Evolutionary conservation across 164 flowering plant species (phyloP).

Genomic region (Aristolochia californica): DNA sequence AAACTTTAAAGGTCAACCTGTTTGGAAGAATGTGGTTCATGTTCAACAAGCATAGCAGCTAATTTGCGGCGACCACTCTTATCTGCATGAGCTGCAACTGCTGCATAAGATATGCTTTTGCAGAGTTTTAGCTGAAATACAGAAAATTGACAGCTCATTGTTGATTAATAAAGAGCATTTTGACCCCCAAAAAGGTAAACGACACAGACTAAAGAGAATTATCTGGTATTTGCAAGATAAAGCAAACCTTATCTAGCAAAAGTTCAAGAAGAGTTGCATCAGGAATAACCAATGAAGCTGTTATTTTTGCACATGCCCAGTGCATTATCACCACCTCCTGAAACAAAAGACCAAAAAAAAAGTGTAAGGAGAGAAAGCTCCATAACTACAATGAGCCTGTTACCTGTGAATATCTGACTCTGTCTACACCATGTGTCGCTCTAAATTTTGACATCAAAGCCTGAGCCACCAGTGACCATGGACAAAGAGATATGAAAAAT

Average conservation of each 20-base stretch:
- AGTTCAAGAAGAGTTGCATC: slow-evolving; percentile 76
- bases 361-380: background rate
- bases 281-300: slow-evolving; percentile 63
- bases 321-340: slow-evolving; percentile 98
- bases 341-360: slow-evolving; percentile 11
- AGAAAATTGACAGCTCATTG: background rate
- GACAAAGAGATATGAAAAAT: too few relatives aligned
- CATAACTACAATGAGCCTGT: background rate
- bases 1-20: slow-evolving; percentile 38
- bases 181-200: too few relatives aligned
- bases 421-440: too few relatives aligned
- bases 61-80: slow-evolving; percentile 73
- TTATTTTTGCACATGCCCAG: slow-evolving; percentile 93
- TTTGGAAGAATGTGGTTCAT: slow-evolving; percentile 91
- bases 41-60: slow-evolving; percentile 93
- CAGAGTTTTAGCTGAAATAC: slow-evolving; percentile 69
- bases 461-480: too few relatives aligned
- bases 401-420: too few relatives aligned
- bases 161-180: too few relatives aligned
- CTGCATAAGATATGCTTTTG: slow-evolving; percentile 94
- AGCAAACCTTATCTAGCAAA: slow-evolving; percentile 78
- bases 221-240: background rate
- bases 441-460: too few relatives aligned
- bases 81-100: slow-evolving; percentile 99
- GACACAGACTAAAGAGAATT: too few relatives aligned